Conservation (phyloP, 768 basidiomycete species). For the Cyclocybe cylindracea region DNA sequence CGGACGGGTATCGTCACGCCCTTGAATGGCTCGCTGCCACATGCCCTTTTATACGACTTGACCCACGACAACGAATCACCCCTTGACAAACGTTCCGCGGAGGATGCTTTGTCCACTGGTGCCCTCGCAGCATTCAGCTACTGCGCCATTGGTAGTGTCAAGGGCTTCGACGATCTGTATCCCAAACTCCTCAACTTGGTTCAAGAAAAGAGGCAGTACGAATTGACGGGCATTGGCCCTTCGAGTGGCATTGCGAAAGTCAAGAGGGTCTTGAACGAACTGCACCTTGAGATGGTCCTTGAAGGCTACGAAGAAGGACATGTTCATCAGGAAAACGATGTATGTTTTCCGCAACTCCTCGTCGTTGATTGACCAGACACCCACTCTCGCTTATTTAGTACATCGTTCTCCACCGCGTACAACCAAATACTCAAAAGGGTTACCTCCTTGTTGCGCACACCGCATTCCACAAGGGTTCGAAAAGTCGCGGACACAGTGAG, state of each 20-base stretch:
- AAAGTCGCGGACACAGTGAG: constrained; percentile 81
- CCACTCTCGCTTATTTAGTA: constrained; percentile 53
- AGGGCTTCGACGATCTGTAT: constrained; percentile 97
- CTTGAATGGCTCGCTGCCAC: constrained; percentile 84
- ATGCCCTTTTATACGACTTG: constrained; percentile 92
- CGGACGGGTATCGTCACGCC: constrained; percentile 76
- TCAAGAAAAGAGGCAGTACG: constrained; percentile 78
- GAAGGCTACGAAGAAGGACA: constrained; percentile 88
- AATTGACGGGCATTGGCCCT: constrained; percentile 58
- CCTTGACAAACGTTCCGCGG: constrained; percentile 85
- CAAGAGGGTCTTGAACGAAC: constrained; percentile 77
- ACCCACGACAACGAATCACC: constrained; percentile 98
- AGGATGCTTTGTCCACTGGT: constrained; percentile 93
- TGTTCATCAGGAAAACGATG: constrained; percentile 96
- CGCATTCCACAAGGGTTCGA: constrained; percentile 82
- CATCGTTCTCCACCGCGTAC: constrained; percentile 89
- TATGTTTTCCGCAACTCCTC: constrained; percentile 38
- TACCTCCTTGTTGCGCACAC: constrained; percentile 92
- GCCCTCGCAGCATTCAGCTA: constrained; percentile 90
- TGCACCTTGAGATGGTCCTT: constrained; percentile 93
- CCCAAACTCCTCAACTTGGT: constrained; percentile 94
- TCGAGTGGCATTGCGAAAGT: constrained; percentile 57
- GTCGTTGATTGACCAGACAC: not conserved
- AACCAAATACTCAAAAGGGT: constrained; percentile 87
- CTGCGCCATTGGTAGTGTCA: constrained; percentile 89